Base-by-base conservation (phyloP, 2,329 filamentous ascomycete species). In the Aspergillus sojae region DNA sequence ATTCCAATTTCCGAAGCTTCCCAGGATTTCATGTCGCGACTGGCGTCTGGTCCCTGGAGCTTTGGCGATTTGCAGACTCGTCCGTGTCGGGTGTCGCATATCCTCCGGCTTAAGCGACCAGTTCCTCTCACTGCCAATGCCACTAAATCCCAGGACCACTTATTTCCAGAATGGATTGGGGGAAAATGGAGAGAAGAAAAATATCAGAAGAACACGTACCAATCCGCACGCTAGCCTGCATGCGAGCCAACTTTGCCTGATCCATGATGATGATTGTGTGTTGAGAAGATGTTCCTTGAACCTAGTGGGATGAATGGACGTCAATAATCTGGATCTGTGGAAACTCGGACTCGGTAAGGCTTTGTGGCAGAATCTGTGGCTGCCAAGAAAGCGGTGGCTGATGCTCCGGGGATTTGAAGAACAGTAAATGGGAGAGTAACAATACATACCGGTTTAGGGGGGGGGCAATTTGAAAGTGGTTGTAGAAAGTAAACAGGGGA, bases 191-290 rank as follows among this genome's bases (percentile, higher is more conserved):
- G 48, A 16, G 19, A 55, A 57, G 64, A 56, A 57, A 61, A 68
- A 57, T 28, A 59, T 23, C 32, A 57, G 55, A 41, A 46, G 23
- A 21, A 48, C 46, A 88, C 89, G 75, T 88, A 92, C 90, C 90
- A 82, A 89, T 92, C 79, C 87, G 85, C 78, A 86, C 86, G 74
- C 85, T 86, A 81, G 84, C 83, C 81, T 89, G 86, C 85, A 89
- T 86, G 79, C 81, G 86, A 78, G 85, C 86, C 77, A 89, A 80
- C 84, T 89, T 89, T 79, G 86, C 86, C 76, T 85, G 82, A 85
- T 89, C 86, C 87, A 89, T 84, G 78, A 79, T 75, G 77, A 72
- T 76, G 34, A 60, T 65, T 60, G 57, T 54, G 63, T 56, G 67
- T 71, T 71, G 66, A 67, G 65, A 61, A 66, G 43, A 45, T 48